Evolutionary conservation across 208 protist genomes (phyloP), one percentile per base, ranked within the genome.

Genomic region (Acanthamoeba healyi): DNA sequence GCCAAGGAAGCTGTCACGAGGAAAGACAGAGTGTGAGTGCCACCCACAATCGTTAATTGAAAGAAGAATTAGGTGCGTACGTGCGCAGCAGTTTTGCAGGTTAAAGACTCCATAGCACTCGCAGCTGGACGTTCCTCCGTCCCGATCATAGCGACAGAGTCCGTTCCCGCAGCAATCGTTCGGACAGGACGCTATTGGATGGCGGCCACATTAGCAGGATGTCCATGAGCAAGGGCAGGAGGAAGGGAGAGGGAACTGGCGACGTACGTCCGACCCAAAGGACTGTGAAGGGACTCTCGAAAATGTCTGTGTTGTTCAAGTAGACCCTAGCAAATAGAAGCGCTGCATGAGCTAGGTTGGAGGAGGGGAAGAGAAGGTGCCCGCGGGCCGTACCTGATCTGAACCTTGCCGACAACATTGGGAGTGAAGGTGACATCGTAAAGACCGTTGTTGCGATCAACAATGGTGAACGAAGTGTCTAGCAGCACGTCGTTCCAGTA

Each of bases 361-460:
- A n/a, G n/a, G n/a, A n/a, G n/a, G n/a, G n/a, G n/a, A n/a, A n/a
- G n/a, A n/a, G n/a, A n/a, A n/a, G n/a, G n/a, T n/a, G n/a, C n/a
- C n/a, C n/a, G n/a, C n/a, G n/a, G n/a, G n/a, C n/a, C 36, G 67
- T 46, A 44, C 67, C 67, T 79, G 10, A 79, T 5, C 67, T 79
- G 7, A 24, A 79, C 67, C 22, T 1, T 61, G 79, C 79, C 79
- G 10, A 88, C 79, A 3, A 63, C 44, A 26, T 88, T 88, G 3
- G 79, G 79, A 14, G 54, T 88, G 54, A 46, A 88, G 79, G 54
- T 65, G 36, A 88, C 79, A 19, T 88, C 79, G 7, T 36, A 88
- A 17, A 88, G 46, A 26, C 79, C 79, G n/a, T 88, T 88, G 6
- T 42, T 7, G 54, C 54, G 44, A 40, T 88, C 79, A 6, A 65